Conservation (phyloP, 1,284 basidiomycete genomes). For the Trametes versicolor region DNA sequence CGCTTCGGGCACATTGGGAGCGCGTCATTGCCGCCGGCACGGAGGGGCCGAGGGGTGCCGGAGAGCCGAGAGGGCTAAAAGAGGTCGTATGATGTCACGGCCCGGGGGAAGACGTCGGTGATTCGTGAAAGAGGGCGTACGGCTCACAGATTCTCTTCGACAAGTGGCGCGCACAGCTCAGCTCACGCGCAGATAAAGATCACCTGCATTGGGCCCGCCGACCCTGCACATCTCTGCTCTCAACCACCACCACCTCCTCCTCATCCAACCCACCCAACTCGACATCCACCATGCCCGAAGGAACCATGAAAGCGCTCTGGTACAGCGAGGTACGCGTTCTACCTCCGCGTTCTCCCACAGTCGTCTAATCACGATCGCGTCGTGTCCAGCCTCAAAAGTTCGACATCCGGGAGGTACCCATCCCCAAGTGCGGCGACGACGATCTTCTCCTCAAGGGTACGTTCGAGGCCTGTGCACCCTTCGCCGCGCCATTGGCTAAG, state of each 20-base stretch:
- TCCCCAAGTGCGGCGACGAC: slow-evolving; percentile 59
- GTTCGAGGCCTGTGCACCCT: slow-evolving; percentile 13
- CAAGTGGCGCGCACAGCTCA: slow-evolving; percentile 24
- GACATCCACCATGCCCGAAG: slow-evolving; percentile 50
- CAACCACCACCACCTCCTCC: slow-evolving; percentile 24
- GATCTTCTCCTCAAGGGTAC: slow-evolving; percentile 65
- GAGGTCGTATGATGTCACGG: slow-evolving; percentile 37
- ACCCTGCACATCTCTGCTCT: slow-evolving; percentile 14
- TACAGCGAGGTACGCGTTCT: slow-evolving; percentile 47
- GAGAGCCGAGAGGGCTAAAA: slow-evolving; percentile 22
- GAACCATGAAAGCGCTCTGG: slow-evolving; percentile 54
- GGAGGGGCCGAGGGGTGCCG: slow-evolving; percentile 16
- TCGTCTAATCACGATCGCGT: slow-evolving; percentile 18
- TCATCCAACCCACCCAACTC: slow-evolving; percentile 5
- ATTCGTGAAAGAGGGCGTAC: slow-evolving; percentile 3
- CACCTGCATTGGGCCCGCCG: slow-evolving; percentile 13
- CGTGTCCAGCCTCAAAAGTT: slow-evolving; percentile 46
- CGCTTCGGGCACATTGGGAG: not conserved
- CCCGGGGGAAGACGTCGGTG: slow-evolving; percentile 20
- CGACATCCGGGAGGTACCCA: slow-evolving; percentile 48
- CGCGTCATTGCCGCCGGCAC: slow-evolving; percentile 19
- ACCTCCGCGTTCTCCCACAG: not conserved
- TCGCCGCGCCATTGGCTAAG: slow-evolving; percentile 7
- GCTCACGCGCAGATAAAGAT: slow-evolving; percentile 33
- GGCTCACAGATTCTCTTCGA: slow-evolving; percentile 7